Conservation (phyloP, 257 asterid genomes). For the Nicotiana noctiflora region DNA sequence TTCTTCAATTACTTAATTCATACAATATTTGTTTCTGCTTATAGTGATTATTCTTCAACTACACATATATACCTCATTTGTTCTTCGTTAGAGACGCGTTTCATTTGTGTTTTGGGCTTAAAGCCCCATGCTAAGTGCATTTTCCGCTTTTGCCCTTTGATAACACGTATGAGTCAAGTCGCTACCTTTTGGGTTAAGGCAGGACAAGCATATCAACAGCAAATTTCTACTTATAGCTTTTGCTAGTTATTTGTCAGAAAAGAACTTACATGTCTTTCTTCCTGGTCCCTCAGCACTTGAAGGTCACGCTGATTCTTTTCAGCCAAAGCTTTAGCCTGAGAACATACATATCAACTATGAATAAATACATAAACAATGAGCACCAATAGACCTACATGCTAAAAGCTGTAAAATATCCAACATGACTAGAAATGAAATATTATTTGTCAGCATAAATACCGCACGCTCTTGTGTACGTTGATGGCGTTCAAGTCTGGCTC, state of each 20-base stretch:
- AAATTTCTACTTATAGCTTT: slow-evolving; percentile 1
- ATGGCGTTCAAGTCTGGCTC: slow-evolving; percentile 86
- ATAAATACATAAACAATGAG: background rate
- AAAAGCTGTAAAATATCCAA: background rate
- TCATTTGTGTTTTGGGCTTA: background rate
- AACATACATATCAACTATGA: slow-evolving; percentile 14
- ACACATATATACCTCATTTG: background rate
- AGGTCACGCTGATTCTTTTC: slow-evolving; percentile 96
- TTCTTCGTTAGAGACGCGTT: background rate
- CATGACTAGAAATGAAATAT: slow-evolving; percentile 3
- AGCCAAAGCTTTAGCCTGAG: slow-evolving; percentile 92
- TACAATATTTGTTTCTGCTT: background rate
- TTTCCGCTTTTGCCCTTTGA: background rate
- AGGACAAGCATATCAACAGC: background rate
- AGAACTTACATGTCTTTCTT: slow-evolving; percentile 92
- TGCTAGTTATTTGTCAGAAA: slow-evolving; percentile 2
- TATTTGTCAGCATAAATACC: slow-evolving; percentile 29
- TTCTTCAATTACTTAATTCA: background rate
- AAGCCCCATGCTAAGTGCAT: background rate
- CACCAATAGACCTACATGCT: background rate
- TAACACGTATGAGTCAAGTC: background rate
- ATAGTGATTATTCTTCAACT: background rate
- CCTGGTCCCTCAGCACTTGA: slow-evolving; percentile 90
- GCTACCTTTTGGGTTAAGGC: too few species aligned
- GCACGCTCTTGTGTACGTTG: slow-evolving; percentile 98